Evolutionary conservation across 2,329 filamentous ascomycete species (phyloP).

Genomic region (Graphiopsis chlorocephala): DNA sequence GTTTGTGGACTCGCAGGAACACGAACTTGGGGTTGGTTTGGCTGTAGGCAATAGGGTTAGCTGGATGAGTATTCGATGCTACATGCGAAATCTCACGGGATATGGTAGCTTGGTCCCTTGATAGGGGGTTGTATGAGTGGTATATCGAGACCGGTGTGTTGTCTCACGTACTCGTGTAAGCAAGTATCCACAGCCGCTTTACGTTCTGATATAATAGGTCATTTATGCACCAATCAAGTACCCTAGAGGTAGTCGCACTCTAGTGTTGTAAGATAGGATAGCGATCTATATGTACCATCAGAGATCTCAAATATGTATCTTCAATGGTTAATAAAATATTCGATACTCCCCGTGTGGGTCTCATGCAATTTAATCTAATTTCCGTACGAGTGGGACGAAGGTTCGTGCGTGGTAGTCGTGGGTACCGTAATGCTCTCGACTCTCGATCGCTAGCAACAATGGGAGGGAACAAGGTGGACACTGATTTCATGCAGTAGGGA

Average conservation of each 20-base stretch:
- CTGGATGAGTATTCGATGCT: not conserved
- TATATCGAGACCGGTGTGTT: not conserved
- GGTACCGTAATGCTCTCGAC: not conserved
- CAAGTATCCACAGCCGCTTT: not conserved
- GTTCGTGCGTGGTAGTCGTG: not conserved
- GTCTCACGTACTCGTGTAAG: not conserved
- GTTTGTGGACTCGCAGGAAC: not conserved
- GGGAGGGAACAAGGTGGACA: not conserved
- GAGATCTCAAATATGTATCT: not conserved
- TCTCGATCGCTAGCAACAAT: not conserved
- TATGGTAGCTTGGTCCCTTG: not conserved
- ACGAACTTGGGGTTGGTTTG: not conserved
- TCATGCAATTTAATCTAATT: not conserved
- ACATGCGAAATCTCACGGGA: not conserved
- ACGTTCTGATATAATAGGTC: not conserved
- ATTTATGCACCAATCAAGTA: not conserved
- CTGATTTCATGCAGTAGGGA: not conserved
- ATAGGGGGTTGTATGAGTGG: not conserved
- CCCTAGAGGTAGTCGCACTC: not conserved
- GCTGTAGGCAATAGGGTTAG: not conserved
- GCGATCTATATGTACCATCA: not conserved
- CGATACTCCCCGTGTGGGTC: not conserved
- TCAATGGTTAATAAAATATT: not conserved
- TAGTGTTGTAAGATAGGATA: not conserved
- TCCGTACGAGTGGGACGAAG: not conserved